Evolutionary conservation across 2,329 filamentous ascomycete species (phyloP), one percentile per base, ranked within the genome.

Genomic region (Alternaria tenuissima): DNA sequence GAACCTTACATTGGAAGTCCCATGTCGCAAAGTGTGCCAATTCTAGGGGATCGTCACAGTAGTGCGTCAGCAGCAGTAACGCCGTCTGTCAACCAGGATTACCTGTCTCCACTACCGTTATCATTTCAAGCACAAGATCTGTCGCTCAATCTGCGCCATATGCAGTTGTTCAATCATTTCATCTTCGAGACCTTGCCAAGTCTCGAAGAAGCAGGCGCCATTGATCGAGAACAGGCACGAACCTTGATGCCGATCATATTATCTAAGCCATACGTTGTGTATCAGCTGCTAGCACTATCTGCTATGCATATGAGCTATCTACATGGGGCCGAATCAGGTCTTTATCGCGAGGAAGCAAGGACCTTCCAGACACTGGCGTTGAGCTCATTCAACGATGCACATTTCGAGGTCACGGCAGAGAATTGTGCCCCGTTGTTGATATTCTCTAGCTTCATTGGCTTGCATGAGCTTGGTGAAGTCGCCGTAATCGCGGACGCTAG

Each of bases 101-200:
- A 24, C 11, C 55, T 53, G 28, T 55, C 62, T 41, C 51, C 51
- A 26, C 24, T 57, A 32, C 38, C 58, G 32, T 52, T 32, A 20
- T 52, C 34, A 16, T 22, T 38, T 6, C 48, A 30, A 26, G 47
- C 16, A 36, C 20, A 38, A 5, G 44, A 42, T 12, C 34, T 34
- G 18, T 59, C 49, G 38, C 36, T 69, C 26, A 70, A 67, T 41
- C 43, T 68, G 28, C 62, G 62, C n/a, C 68, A 71, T 38, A 60
- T 71, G 64, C 62, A 70, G 52, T 34, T 69, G 32, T 38, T 69
- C 39, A 64, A 41, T 41, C 57, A 68, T 20, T 71, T 71, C 43
- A 60, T 70, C 43, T 52, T 65, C 38, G 58, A 70, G 32, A 61
- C 61, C 4, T 39, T 28, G 3, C 49, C 61, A 43, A 64, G 61